Conservation (phyloP, 1,284 basidiomycete genomes). For the Apiotrichum mycotoxinovorans region DNA sequence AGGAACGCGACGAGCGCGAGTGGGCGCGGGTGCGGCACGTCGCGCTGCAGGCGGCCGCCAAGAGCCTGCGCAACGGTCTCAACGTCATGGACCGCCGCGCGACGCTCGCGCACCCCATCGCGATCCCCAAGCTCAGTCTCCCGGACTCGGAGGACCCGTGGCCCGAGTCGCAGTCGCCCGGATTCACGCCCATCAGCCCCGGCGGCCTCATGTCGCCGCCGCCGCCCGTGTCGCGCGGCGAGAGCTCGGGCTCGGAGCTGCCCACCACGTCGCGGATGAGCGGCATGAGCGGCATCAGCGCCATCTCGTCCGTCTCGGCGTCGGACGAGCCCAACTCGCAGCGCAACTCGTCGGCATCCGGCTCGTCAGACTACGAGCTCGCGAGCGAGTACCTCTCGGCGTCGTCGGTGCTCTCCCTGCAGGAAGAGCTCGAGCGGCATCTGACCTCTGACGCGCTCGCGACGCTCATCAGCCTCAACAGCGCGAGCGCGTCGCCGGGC, state of each 20-base stretch:
- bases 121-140: constrained; percentile 17
- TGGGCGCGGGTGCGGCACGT: constrained; percentile 65
- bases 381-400: constrained; percentile 18
- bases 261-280: constrained; percentile 1
- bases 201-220: constrained; percentile 50
- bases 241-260: constrained; percentile 30
- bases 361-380: constrained; percentile 15
- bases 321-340: background rate
- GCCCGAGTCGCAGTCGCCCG: background rate
- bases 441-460: background rate
- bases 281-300: background rate
- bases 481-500: too few relatives aligned
- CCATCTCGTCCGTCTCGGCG: background rate
- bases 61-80: constrained; percentile 43
- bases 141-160: constrained; percentile 5
- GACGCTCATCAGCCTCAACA: too few relatives aligned
- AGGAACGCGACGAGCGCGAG: constrained; percentile 66
- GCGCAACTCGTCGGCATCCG: constrained; percentile 8
- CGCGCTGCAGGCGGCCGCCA: constrained; percentile 67
- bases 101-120: constrained; percentile 12
- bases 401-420: constrained; percentile 7
- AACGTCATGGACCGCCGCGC: constrained; percentile 30
- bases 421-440: constrained; percentile 11
- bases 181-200: constrained; percentile 20
- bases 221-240: constrained; percentile 23